Percentiles rank a stretch among this genome's conserved stretches.
phyloP scores from a whole-genome alignment of 108 stramenopile species.

The Pseudonitzschia delicatissima region DNA sequence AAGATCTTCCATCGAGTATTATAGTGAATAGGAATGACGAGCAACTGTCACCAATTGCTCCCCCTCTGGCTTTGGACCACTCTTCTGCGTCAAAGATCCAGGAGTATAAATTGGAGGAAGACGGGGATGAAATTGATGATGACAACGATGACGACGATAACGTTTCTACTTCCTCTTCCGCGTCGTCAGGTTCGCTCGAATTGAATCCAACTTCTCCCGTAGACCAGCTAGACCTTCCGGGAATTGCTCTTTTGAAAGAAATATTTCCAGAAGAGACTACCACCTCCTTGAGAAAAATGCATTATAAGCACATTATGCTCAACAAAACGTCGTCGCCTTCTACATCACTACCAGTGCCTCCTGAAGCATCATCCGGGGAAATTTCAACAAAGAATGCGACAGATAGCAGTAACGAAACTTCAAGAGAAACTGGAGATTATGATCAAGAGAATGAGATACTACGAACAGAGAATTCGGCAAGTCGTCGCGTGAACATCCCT shows the following conservation, averaged over 20 bases:
- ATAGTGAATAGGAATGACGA: background rate
- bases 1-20: background rate
- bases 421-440: background rate
- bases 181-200: conserved; percentile 1
- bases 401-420: too few species aligned
- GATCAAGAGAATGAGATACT: background rate
- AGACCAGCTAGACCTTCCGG: conserved; percentile 25
- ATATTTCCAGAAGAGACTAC: conserved; percentile 46
- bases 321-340: background rate
- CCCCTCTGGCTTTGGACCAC: background rate
- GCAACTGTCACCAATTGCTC: background rate
- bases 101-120: too few species aligned
- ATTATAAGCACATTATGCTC: conserved; percentile 18
- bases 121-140: background rate
- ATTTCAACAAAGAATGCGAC: background rate
- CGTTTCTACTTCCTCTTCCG: conserved; percentile 3
- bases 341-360: background rate
- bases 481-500: background rate
- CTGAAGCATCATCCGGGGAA: background rate
- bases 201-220: conserved; percentile 28
- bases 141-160: background rate
- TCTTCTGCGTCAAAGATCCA: background rate
- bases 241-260: conserved; percentile 37
- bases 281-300: conserved; percentile 28
- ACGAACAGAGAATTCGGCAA: background rate